A percentile compares a stretch with the other conserved stretches of the same genome.
These are phyloP conservation scores for Colletotrichum sp. DNA, from an alignment of 2,329 filamentous ascomycete genomes.

Conservation along the genomic window DNA sequence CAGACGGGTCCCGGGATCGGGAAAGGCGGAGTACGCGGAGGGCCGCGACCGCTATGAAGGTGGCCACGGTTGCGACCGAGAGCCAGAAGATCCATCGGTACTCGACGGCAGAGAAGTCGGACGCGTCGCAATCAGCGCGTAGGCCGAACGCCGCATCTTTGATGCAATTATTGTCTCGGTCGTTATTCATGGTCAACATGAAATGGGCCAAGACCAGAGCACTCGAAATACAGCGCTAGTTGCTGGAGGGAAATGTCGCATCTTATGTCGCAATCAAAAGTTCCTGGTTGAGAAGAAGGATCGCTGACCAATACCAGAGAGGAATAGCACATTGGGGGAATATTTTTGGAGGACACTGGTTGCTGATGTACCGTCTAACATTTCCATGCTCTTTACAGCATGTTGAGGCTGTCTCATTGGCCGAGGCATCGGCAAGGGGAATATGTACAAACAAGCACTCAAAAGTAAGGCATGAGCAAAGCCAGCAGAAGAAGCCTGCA, in stretches of 20 bases:
- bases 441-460: background rate
- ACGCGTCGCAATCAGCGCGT: background rate
- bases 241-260: accelerated
- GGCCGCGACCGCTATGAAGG: background rate
- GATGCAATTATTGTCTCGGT: background rate
- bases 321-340: background rate
- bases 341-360: background rate
- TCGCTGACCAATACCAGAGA: background rate
- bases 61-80: background rate
- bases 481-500: background rate
- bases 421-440: background rate
- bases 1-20: background rate
- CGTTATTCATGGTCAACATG: background rate
- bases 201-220: background rate
- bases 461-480: background rate
- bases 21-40: background rate
- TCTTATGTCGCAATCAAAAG: background rate
- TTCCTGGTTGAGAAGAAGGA: background rate
- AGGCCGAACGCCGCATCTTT: background rate
- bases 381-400: background rate
- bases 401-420: background rate
- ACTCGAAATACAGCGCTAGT: accelerated
- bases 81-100: background rate
- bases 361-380: background rate
- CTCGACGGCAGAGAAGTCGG: background rate